Base-by-base conservation (phyloP, 768 basidiomycete genomes). In the Nevesoporus exiguus region DNA sequence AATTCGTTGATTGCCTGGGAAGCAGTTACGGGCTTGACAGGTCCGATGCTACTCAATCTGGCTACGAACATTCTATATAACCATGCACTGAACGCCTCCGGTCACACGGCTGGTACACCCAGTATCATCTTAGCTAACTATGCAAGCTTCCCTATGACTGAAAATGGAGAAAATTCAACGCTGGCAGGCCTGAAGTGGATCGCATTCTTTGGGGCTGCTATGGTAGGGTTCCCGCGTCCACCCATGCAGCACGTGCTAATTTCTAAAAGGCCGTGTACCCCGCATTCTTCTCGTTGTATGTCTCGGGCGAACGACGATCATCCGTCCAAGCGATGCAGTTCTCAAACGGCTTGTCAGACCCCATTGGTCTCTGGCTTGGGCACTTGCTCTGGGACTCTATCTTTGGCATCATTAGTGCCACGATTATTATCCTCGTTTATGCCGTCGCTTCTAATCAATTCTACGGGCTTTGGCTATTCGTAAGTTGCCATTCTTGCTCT, bases 261-360 rank as follows among this genome's bases (percentile, higher is more conserved):
- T 40, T 46, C 41, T 9, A 14, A n/a, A n/a, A 88, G 86, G 76
- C 85, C 11, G 83, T 88, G 1, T 91, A 80, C 63, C 87, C 90
- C n/a, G 89, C 89, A 3, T 92, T 92, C 72, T 90, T 83, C 60
- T 79, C 86, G 10, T 67, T 92, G 14, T 92, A 92, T 66, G 87
- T 89, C 4, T 83, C 87, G 0, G 77, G 77, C 56, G 90, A 92
- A 63, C 80, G 86, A 10, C 77, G 81, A 2, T 81, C 83, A 2
- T 69, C 73, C 42, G 86, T 91, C 0, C 87, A 90, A 65, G 85
- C 88, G 3, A 92, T 91, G 86, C 89, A 91, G 62, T 73, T 86
- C 33, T 87, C 85, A 33, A 89, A 91, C 65, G 89, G 89, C 58
- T 68, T 90, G 25, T 77, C 83, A 1, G 76, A 89, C 61, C 83